Evolutionary conservation across 2,329 filamentous ascomycete species (phyloP).

Genomic region (Arthrobotrys pseudoclavata): DNA sequence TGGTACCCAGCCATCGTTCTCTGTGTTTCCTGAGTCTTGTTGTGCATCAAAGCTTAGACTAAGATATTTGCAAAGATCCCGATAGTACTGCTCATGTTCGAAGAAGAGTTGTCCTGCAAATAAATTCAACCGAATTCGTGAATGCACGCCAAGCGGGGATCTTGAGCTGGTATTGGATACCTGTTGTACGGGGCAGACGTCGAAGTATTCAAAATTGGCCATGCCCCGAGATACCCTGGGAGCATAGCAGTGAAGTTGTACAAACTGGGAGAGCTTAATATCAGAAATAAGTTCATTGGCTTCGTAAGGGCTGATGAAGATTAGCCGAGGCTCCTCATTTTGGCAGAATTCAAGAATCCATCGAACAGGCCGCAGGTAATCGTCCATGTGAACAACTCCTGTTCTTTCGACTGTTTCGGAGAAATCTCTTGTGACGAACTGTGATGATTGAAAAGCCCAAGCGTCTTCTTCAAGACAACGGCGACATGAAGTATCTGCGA

Average conservation of each 20-base stretch:
- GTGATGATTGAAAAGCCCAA: conserved; percentile 59
- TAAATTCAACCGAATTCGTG: conserved; percentile 70
- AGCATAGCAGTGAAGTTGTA: conserved; percentile 70
- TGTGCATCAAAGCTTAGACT: conserved; percentile 67
- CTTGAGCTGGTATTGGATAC: background rate
- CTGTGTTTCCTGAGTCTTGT: background rate
- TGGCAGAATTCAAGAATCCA: conserved; percentile 56
- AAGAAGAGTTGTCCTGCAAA: conserved; percentile 78
- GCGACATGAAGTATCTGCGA: conserved; percentile 14
- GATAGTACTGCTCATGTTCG: conserved; percentile 72
- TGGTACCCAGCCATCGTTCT: conserved; percentile 51
- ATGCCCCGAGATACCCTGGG: conserved; percentile 67
- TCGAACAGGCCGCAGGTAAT: conserved; percentile 69
- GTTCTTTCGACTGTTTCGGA: conserved; percentile 66
- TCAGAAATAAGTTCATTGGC: conserved; percentile 70
- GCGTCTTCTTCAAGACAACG: conserved; percentile 65
- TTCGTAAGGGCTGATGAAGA: conserved; percentile 74
- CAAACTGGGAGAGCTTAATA: conserved; percentile 66
- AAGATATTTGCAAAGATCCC: conserved; percentile 69
- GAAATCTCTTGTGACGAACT: conserved; percentile 72
- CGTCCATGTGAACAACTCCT: conserved; percentile 65
- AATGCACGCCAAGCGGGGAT: background rate
- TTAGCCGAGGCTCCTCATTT: background rate
- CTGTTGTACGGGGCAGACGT: conserved; percentile 67
- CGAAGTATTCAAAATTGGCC: conserved; percentile 45